These are phyloP conservation scores for Sphagnum contortum DNA, from an alignment of 225 moss, liverwort and hornwort genomes.

Conservation along the genomic window DNA sequence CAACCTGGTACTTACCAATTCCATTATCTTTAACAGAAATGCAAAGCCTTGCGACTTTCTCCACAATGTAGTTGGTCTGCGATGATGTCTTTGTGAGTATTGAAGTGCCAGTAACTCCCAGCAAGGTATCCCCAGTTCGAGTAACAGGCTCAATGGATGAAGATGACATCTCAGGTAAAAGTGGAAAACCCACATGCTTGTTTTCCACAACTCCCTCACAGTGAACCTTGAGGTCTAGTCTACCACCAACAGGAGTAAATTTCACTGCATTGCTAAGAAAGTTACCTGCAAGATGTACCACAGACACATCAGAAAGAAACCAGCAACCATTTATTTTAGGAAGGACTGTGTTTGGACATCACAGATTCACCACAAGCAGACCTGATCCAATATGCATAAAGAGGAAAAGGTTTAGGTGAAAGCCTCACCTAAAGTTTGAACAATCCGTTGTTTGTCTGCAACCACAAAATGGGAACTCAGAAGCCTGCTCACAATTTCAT, in stretches of 20 bases:
- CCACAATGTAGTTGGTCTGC: slow-evolving; percentile 1
- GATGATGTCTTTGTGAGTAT: neutral
- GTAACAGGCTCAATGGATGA: neutral
- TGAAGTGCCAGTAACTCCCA: neutral
- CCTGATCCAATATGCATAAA: neutral
- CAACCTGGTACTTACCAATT: slow-evolving; percentile 8
- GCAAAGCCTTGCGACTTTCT: slow-evolving; percentile 12
- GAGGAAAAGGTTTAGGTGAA: neutral
- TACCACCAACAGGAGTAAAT: slow-evolving; percentile 14
- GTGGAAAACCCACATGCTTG: neutral
- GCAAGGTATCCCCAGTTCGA: neutral
- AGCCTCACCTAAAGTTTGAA: slow-evolving; percentile 55
- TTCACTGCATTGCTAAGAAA: slow-evolving; percentile 27
- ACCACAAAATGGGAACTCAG: slow-evolving; percentile 42
- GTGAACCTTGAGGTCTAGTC: slow-evolving; percentile 6
- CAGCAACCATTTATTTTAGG: too few species aligned
- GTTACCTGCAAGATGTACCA: slow-evolving; percentile 6
- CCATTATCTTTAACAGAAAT: slow-evolving; percentile 21
- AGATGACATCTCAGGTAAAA: neutral
- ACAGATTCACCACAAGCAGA: neutral
- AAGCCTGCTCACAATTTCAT: slow-evolving; percentile 32
- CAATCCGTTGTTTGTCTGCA: slow-evolving; percentile 69
- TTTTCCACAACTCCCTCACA: slow-evolving; percentile 12
- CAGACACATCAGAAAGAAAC: too few species aligned
- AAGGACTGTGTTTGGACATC: too few species aligned